Conservation (phyloP, 1,284 basidiomycete species). For the Puccinia horiana region DNA sequence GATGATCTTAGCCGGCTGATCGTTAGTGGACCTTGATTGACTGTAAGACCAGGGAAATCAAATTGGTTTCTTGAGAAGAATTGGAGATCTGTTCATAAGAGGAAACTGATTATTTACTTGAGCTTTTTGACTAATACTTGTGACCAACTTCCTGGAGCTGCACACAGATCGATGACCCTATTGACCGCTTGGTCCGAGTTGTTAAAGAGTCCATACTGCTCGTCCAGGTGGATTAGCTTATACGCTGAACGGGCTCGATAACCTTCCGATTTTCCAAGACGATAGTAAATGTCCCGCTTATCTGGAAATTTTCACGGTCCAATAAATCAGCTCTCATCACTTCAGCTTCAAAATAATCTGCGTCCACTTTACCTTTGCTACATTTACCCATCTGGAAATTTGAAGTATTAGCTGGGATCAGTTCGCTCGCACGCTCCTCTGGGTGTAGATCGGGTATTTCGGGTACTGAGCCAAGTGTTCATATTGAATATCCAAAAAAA, state of each 20-base stretch:
- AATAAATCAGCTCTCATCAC: not conserved
- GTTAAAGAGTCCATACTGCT: slow-evolving; percentile 60
- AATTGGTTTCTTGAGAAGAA: not conserved
- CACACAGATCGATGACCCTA: slow-evolving; percentile 65
- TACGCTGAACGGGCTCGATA: slow-evolving; percentile 66
- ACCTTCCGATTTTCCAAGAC: slow-evolving; percentile 61
- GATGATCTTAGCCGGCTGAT: slow-evolving; percentile 60
- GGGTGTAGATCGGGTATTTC: no score
- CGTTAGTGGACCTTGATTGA: slow-evolving; percentile 1
- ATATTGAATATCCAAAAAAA: no score
- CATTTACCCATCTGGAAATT: slow-evolving; percentile 45
- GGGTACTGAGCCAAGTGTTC: no score
- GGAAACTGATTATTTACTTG: slow-evolving; percentile 51
- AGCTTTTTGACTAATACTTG: slow-evolving; percentile 59
- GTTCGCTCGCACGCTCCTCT: no score
- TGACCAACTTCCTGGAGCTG: slow-evolving; percentile 63
- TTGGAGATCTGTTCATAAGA: no score
- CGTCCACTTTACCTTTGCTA: slow-evolving; percentile 31
- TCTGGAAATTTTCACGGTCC: slow-evolving; percentile 53
- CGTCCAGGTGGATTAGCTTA: slow-evolving; percentile 63
- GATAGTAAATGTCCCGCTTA: slow-evolving; percentile 64
- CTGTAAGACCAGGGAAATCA: not conserved
- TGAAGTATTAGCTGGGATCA: not conserved
- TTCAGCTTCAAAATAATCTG: not conserved
- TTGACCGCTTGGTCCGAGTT: slow-evolving; percentile 61